Evolutionary conservation across 495 filamentous ascomycete species (phyloP).

Genomic region (Penicillium roqueforti): DNA sequence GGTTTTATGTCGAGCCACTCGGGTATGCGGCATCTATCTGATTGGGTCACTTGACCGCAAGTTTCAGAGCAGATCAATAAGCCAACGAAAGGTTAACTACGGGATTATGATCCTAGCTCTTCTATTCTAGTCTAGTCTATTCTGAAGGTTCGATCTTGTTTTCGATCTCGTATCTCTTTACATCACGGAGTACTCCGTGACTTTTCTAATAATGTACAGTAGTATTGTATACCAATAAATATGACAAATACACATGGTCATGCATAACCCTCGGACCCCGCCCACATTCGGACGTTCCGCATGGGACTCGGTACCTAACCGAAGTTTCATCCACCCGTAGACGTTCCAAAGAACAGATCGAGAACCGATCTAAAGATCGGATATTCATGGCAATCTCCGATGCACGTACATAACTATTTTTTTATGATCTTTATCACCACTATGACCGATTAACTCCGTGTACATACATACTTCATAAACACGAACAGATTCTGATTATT

Average conservation of each 20-base stretch:
- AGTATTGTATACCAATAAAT: too few relatives aligned
- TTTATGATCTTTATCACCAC: too few relatives aligned
- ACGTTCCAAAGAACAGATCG: too few relatives aligned
- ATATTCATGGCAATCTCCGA: background rate
- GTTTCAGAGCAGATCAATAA: background rate
- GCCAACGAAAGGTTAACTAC: too few relatives aligned
- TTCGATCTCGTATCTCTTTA: too few relatives aligned
- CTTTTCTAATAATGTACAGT: too few relatives aligned
- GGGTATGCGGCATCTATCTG: conserved; percentile 4
- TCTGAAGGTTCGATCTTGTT: too few relatives aligned
- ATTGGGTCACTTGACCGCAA: background rate
- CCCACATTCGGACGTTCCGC: background rate
- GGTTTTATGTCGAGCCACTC: background rate
- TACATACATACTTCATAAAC: background rate
- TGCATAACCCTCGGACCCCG: background rate
- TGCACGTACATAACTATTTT: background rate
- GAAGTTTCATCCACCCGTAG: background rate
- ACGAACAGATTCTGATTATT: background rate
- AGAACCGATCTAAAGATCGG: background rate
- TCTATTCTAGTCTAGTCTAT: background rate
- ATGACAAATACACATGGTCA: background rate
- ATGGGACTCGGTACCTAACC: background rate
- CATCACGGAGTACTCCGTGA: too few relatives aligned
- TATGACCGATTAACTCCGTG: background rate
- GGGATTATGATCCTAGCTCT: background rate